phyloP scores from a whole-genome alignment of 1,284 basidiomycete genomes.

The Ganoderma resinaceum region DNA sequence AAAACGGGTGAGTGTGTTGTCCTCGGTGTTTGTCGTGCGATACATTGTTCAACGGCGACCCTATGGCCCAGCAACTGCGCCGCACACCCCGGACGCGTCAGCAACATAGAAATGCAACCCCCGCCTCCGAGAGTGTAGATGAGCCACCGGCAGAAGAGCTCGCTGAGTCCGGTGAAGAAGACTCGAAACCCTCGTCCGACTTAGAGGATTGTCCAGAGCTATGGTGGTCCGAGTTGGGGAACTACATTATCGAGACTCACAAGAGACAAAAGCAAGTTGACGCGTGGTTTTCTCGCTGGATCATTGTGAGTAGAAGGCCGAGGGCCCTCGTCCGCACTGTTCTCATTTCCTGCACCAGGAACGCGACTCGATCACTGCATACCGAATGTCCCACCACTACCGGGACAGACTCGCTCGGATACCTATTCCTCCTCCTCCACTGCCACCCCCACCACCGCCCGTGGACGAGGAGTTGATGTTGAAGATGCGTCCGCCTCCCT shows the following conservation, averaged over 20 bases:
- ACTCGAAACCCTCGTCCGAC: conserved; percentile 67
- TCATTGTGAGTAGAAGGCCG: conserved; percentile 51
- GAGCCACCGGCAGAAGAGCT: conserved; percentile 41
- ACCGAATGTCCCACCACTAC: conserved; percentile 69
- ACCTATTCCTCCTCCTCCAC: conserved; percentile 60
- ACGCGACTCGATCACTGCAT: conserved; percentile 67
- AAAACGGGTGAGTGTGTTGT: conserved; percentile 57
- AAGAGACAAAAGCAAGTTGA: conserved; percentile 74
- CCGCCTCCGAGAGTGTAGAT: conserved; percentile 45
- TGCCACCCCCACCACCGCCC: conserved; percentile 40
- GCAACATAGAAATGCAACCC: conserved; percentile 43
- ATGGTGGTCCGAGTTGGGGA: conserved; percentile 71
- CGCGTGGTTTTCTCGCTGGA: conserved; percentile 72
- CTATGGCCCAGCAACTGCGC: conserved; percentile 44
- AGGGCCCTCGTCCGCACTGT: neutral
- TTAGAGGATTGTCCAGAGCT: conserved; percentile 79
- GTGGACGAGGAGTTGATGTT: conserved; percentile 49
- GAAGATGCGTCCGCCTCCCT: conserved; percentile 35
- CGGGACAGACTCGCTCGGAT: conserved; percentile 68
- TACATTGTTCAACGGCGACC: conserved; percentile 9
- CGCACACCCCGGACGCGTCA: conserved; percentile 51
- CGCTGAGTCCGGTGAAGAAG: conserved; percentile 53
- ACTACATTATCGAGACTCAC: conserved; percentile 74
- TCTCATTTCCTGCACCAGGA: conserved; percentile 51
- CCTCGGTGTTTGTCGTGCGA: neutral